Percentiles rank a stretch among this genome's conserved stretches.
Conservation (phyloP, 768 basidiomycete genomes). For the Floccularia luteovirens region DNA sequence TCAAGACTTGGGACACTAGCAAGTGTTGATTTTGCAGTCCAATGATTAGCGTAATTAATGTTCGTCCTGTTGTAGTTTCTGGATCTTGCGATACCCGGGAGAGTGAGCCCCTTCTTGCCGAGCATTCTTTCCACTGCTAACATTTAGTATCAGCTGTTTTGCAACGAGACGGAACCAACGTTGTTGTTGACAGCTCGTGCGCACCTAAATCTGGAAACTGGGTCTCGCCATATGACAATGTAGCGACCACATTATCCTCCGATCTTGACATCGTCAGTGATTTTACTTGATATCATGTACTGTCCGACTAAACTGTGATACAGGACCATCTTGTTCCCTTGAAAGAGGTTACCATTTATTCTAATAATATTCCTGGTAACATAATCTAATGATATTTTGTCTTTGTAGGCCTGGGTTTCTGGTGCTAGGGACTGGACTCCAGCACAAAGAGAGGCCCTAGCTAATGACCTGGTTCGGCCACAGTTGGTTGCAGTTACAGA, state of each 20-base stretch:
- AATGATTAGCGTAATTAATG: background rate
- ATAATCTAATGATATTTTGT: background rate
- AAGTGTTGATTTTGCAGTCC: constrained; percentile 8
- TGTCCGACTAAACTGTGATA: constrained; percentile 1
- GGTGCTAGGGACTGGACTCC: constrained; percentile 44
- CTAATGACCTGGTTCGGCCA: constrained; percentile 47
- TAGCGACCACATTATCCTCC: constrained; percentile 31
- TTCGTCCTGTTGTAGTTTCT: constrained; percentile 21
- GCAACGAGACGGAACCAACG: constrained; percentile 33
- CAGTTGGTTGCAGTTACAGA: constrained; percentile 42
- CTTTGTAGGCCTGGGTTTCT: constrained; percentile 39
- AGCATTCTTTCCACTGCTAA: constrained; percentile 1
- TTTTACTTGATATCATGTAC: background rate
- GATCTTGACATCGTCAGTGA: constrained; percentile 39
- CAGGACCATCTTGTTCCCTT: constrained; percentile 45
- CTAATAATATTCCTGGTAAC: background rate
- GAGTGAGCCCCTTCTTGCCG: constrained; percentile 17
- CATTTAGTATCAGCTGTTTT: constrained; percentile 22
- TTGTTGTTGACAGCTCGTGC: constrained; percentile 32
- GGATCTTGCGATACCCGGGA: constrained; percentile 44
- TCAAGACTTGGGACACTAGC: constrained; percentile 44
- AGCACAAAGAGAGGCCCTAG: constrained; percentile 40
- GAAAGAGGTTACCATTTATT: constrained; percentile 29
- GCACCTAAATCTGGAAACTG: constrained; percentile 34
- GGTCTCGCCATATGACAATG: constrained; percentile 42